Base-by-base conservation (phyloP, 2,329 filamentous ascomycete species). In the Venturia oleaginea region DNA sequence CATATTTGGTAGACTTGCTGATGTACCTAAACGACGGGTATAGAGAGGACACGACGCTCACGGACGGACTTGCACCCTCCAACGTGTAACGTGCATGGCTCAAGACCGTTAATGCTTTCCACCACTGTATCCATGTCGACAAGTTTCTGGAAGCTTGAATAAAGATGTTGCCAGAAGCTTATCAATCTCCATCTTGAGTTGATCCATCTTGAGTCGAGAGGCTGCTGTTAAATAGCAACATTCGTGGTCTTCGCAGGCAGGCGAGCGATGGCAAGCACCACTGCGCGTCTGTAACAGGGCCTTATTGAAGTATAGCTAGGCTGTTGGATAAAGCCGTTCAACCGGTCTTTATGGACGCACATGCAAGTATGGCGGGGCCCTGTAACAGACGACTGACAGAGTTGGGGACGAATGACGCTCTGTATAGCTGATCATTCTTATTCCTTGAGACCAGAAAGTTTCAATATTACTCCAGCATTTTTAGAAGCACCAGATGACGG, bases 1-100 rank as follows among this genome's bases (percentile, higher is more conserved):
- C 48, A n/a, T 32, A 6, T 55, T 32, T 57, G 51, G 51, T 57
- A 57, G 51, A 57, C 51, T 57, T 34, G 42, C 42, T 46, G 48
- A 54, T 54, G 48, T 54, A 32, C 4, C 46, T 27, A 19, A 43
- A 13, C 37, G 15, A 40, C 2, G 15, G 3, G 37, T 43, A 24
- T 27, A 1, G 51, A 57, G 51, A 34, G 51, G 30, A 32, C 27
- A 34, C 51, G 30, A 57, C 51, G 34, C 51, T 27, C 40, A 17
- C 15, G n/a, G 40, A n/a, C 15, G 15, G 40, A 43, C 17, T 17
- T 43, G 40, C 10, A 15, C 46, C 10, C 46, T 51, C 46, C 19
- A 15, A 3, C 2, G 46, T 51, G 22, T 51, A 51, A 51, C 46
- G 24, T 13, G 22, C 22, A 15, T 17, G 1, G 11, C 46, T 22